These are phyloP conservation scores for Penicillium sp. DNA, from an alignment of 2,329 filamentous ascomycete species.

Conservation along the genomic window DNA sequence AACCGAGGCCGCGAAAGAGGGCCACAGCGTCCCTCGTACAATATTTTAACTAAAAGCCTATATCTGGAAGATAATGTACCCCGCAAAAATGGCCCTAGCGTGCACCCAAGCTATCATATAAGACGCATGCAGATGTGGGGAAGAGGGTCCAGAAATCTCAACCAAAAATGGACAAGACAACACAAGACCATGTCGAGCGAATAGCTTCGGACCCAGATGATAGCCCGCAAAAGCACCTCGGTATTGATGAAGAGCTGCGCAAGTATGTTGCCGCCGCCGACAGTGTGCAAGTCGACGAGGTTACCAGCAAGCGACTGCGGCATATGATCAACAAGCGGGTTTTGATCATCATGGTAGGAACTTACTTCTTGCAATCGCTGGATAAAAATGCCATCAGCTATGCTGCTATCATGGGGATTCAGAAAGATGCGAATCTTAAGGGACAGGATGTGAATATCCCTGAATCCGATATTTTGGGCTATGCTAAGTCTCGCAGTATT, in stretches of 20 bases:
- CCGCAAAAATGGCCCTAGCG: background rate
- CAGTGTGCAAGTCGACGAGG: slow-evolving; percentile 8
- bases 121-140: slow-evolving; percentile 6
- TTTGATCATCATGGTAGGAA: slow-evolving; percentile 13
- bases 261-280: slow-evolving; percentile 6
- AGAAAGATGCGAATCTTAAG: slow-evolving; percentile 35
- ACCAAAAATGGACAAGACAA: slow-evolving; percentile 5
- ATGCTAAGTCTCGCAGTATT: slow-evolving; percentile 12
- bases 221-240: slow-evolving; percentile 1
- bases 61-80: background rate
- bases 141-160: background rate
- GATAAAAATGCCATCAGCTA: slow-evolving; percentile 30
- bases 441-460: slow-evolving; percentile 21
- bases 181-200: slow-evolving; percentile 5
- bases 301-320: slow-evolving; percentile 13
- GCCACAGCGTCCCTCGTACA: background rate
- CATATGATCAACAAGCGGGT: slow-evolving; percentile 15
- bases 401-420: slow-evolving; percentile 31
- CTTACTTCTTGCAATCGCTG: slow-evolving; percentile 33
- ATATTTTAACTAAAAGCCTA: background rate
- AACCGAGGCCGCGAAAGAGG: too few relatives aligned
- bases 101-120: slow-evolving; percentile 3
- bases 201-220: background rate
- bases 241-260: slow-evolving; percentile 5
- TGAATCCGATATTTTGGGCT: background rate